Evolutionary conservation across 1,139 yeast genomes (phyloP), one percentile per base, ranked within the genome.

Genomic region (Candida albicans): DNA sequence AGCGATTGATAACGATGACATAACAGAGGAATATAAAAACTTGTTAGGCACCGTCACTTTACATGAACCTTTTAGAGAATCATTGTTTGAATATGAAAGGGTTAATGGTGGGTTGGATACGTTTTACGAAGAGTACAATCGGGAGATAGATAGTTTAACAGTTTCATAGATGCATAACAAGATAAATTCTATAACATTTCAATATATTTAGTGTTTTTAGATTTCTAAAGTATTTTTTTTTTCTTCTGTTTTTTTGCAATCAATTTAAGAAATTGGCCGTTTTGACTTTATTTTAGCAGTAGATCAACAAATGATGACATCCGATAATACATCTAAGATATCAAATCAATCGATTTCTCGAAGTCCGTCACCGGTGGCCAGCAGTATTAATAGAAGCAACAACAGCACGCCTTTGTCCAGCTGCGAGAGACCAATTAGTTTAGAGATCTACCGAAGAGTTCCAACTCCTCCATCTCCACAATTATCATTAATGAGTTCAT

Each of bases 41-140:
- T 37, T 48, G 22, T 24, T 48, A 13, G 31, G 37, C 10, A 53
- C 50, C 28, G 62, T 65, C 26, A 53, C 52, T 24, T 57, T 65
- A 59, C 52, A 58, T 26, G 49, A 49, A 34, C 69, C 69, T 4
- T 52, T 64, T 24, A 57, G 66, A 43, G 62, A 60, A 44, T 54
- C 65, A 2, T 53, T 64, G 31, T 66, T 57, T 47, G 68, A 65
- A 38, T 64, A 50, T 40, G 68, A 61, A 43, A 33, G 34, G 25
- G 35, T 47, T 12, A 39, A 42, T 26, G 37, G 41, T 13, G 37
- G 42, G 1, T 31, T 41, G 11, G 35, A 38, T 4, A 35, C 39
- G 22, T 45, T 38, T 37, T 33, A 45, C 22, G 28, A 32, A 12
- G 32, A n/a, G 26, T 34, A 42, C 14, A 34, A n/a, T 29, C 10